Conservation (phyloP, 495 filamentous ascomycete species). For the Penicillium lividum region DNA sequence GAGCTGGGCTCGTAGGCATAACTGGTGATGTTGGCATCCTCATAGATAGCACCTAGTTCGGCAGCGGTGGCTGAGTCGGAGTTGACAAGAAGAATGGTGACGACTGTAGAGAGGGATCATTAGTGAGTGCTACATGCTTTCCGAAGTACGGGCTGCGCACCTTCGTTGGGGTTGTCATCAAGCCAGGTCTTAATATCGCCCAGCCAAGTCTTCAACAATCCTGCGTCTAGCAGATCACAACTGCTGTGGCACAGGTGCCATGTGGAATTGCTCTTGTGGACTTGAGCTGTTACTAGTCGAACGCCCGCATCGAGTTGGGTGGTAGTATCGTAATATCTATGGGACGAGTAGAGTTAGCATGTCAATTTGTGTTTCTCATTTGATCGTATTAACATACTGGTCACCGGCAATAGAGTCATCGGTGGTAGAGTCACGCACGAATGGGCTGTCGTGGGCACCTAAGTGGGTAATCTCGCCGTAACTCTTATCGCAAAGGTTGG, state of each 20-base stretch:
- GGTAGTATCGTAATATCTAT: conserved; percentile 67
- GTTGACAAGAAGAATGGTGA: conserved; percentile 75
- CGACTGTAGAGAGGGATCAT: conserved; percentile 44
- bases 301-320: conserved; percentile 69
- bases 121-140: conserved; percentile 2
- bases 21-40: conserved; percentile 55
- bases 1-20: conserved; percentile 62
- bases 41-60: conserved; percentile 58
- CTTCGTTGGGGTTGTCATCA: conserved; percentile 67
- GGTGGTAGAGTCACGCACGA: conserved; percentile 52
- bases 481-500: conserved; percentile 56
- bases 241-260: conserved; percentile 67
- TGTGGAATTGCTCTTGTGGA: conserved; percentile 58
- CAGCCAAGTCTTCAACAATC: conserved; percentile 63
- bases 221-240: conserved; percentile 67
- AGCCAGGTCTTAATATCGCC: conserved; percentile 65
- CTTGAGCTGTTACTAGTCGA: conserved; percentile 69
- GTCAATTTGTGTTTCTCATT: background rate
- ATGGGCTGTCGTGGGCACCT: conserved; percentile 65
- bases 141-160: conserved; percentile 21
- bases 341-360: conserved; percentile 4
- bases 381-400: conserved; percentile 46
- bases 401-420: conserved; percentile 60
- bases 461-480: conserved; percentile 65
- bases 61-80: conserved; percentile 57